Evolutionary conservation across 2,329 filamentous ascomycete species (phyloP).

Genomic region (Diaporthe longicolla): DNA sequence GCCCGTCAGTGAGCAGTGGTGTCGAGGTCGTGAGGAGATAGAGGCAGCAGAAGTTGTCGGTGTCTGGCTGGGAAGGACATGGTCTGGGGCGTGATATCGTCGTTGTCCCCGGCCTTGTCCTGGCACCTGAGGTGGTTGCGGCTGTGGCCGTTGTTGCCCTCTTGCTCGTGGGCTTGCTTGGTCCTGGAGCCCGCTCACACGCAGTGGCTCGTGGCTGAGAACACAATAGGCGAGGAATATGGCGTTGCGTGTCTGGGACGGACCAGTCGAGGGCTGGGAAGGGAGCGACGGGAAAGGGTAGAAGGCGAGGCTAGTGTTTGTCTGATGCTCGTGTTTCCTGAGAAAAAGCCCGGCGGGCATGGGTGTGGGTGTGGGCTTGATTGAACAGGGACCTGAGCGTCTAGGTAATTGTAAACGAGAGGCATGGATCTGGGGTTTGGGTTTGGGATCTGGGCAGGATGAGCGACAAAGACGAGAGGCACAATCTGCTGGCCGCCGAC

Average conservation of each 20-base stretch:
- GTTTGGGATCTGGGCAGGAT: neutral
- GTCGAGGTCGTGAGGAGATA: conserved; percentile 3
- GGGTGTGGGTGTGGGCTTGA: conserved; percentile 2
- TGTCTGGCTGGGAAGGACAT: conserved; percentile 19
- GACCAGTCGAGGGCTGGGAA: conserved; percentile 13
- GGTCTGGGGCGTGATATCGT: conserved; percentile 7
- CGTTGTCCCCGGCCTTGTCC: neutral
- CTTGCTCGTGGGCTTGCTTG: neutral
- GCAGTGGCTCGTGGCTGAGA: neutral
- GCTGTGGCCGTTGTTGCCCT: neutral
- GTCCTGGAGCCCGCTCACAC: neutral
- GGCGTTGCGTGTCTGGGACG: conserved; percentile 10
- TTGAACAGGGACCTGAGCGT: conserved; percentile 8
- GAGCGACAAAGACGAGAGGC: neutral
- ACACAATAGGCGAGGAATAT: conserved; percentile 1
- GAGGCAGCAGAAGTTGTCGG: conserved; percentile 10
- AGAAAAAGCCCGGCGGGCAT: neutral
- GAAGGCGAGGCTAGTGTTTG: neutral
- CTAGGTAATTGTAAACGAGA: neutral
- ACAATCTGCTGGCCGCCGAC: neutral
- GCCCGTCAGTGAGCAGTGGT: conserved; percentile 2
- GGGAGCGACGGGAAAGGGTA: neutral
- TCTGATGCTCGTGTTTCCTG: conserved; percentile 19
- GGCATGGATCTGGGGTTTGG: conserved; percentile 27
- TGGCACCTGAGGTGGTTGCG: neutral